phyloP scores from a whole-genome alignment of 1,284 basidiomycete species.

The Bondarzewia mesenterica region DNA sequence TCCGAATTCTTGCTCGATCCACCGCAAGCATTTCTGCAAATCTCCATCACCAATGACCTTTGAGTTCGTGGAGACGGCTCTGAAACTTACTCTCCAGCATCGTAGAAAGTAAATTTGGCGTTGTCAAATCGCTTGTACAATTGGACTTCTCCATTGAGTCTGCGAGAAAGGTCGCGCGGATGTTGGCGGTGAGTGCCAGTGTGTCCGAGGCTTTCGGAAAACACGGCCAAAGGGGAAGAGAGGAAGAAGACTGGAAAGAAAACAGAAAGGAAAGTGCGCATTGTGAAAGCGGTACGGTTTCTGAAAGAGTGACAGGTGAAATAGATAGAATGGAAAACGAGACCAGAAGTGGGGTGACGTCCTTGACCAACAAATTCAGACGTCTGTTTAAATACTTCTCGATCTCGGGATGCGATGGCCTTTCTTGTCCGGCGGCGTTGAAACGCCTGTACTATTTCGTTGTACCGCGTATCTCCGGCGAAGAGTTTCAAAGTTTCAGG shows the following conservation, averaged over 20 bases:
- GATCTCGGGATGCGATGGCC: no score
- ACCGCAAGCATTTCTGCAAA: conserved; percentile 8
- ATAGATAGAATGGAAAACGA: neutral
- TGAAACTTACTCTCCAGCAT: conserved; percentile 4
- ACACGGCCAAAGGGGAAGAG: neutral
- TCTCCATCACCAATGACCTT: neutral
- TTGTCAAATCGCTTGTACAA: conserved; percentile 9
- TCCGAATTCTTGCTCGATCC: conserved; percentile 5
- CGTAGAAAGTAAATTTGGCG: conserved; percentile 13
- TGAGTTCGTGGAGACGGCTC: no score
- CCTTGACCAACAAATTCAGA: no score
- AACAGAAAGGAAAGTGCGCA: neutral
- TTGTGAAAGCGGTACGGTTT: no score
- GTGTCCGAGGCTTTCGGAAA: neutral
- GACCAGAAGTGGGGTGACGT: no score
- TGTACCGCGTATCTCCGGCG: no score
- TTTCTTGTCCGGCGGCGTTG: neutral
- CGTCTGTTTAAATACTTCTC: neutral
- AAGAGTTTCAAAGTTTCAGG: no score
- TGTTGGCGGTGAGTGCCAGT: neutral
- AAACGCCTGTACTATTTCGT: neutral
- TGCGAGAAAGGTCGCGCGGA: neutral
- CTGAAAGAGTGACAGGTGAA: neutral
- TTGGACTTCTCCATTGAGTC: neutral
- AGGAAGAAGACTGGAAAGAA: neutral